These are phyloP conservation scores for Alnus rubra DNA, from an alignment of 306 rosid species.

Conservation along the genomic window DNA sequence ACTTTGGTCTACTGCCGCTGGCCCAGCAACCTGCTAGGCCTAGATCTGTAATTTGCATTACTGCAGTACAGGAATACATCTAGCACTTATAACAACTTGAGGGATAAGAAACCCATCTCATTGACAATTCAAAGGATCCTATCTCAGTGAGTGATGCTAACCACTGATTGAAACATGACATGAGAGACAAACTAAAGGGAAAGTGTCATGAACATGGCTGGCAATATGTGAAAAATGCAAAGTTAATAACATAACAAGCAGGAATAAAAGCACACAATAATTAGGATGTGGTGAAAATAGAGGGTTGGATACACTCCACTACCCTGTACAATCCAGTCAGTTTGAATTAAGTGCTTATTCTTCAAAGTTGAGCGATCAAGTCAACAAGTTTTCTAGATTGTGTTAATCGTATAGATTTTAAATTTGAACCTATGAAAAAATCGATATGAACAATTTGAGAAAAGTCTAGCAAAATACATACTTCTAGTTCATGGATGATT, in stretches of 20 bases:
- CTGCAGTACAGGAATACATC: neutral
- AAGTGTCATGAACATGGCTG: neutral
- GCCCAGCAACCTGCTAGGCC: neutral
- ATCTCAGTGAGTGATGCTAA: neutral
- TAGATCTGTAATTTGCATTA: neutral
- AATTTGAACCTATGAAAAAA: neutral
- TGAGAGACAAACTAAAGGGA: neutral
- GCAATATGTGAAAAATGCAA: neutral
- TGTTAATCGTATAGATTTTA: neutral
- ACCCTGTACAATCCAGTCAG: neutral
- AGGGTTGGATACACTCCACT: neutral
- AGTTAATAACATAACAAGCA: conserved; percentile 18
- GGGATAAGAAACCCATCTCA: neutral
- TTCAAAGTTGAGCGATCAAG: neutral
- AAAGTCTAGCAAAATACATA: conserved; percentile 32
- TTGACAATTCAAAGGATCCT: neutral
- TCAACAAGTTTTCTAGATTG: neutral
- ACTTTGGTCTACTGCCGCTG: neutral
- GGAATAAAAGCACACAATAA: neutral
- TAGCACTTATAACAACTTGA: neutral
- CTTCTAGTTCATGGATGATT: conserved; percentile 90
- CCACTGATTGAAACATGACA: neutral
- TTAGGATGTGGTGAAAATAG: neutral
- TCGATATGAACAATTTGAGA: conserved; percentile 8
- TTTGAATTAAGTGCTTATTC: neutral